Base-by-base conservation (phyloP, 1,284 basidiomycete genomes). In the Rhodotorula sp. region DNA sequence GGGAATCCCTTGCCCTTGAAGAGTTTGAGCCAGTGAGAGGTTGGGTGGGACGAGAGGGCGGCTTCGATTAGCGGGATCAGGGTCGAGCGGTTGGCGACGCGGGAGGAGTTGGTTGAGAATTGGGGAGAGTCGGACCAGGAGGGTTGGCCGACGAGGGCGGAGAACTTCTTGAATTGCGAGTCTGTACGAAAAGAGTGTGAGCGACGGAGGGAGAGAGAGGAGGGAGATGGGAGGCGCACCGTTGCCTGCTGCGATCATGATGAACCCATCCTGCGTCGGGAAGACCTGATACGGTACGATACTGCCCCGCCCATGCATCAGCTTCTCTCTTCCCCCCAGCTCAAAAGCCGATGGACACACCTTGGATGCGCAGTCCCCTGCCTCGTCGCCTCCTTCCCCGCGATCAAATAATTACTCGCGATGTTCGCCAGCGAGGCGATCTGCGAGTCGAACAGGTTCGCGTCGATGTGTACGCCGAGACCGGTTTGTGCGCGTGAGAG, bases 181-280 rank as follows among this genome's bases (percentile, higher is more conserved):
- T 78, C 73, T 74, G 76, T 46, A 52, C 26, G 64, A 24, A 16
- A 30, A n/a, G 15, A 22, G 6, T 15, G 7, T 22, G 18, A 10
- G 52, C 28, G 15, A 28, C 26, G 4, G 4, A 10, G 44, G 31
- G 16, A 10, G 22, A 46, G 24, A 15, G 20, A 24, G 9, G 40
- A 40, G 52, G 20, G 51, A n/a, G 51, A n/a, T 13, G 24, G 44
- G 31, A 70, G 51, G 69, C 80, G 64, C 76, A 89, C 91, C 88
- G 80, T 95, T 96, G 1, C 92, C 94, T 3, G 91, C 93, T 55
- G 92, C 93, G 65, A 97, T 87, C 92, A 96, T 95, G 69, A 96
- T 81, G 78, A 87, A 93, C n/a, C 90, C 89, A 78, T 93, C 88
- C 77, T 87, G 86, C 78, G 92, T 94, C 0, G 89, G 86, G 79